A percentile compares a stretch with the other conserved stretches of the same genome.
These are phyloP conservation scores for Leptodontidium sp. DNA, from an alignment of 2,329 filamentous ascomycete genomes.

Conservation along the genomic window DNA sequence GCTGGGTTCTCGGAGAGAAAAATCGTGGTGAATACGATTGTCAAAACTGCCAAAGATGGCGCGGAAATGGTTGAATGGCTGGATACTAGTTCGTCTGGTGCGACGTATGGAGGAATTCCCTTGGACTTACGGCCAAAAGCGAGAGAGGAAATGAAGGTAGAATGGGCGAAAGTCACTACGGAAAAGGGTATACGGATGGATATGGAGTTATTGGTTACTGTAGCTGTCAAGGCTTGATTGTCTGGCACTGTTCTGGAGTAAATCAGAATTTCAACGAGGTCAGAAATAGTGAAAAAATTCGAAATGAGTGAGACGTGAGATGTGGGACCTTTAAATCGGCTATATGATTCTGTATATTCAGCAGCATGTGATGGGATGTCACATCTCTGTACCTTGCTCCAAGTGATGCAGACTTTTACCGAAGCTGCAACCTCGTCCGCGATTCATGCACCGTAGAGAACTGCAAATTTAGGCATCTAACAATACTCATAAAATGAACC, in stretches of 20 bases:
- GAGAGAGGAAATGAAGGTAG: conserved; percentile 26
- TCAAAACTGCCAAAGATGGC: conserved; percentile 24
- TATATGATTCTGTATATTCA: too few species aligned
- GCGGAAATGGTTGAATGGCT: conserved; percentile 27
- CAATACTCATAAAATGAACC: background rate
- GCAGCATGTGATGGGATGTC: too few species aligned
- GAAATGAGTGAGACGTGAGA: background rate
- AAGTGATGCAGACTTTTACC: background rate
- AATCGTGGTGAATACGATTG: conserved; percentile 24
- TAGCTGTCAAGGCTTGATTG: conserved; percentile 24
- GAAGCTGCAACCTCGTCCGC: background rate
- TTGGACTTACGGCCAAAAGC: conserved; percentile 21
- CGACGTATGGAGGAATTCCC: conserved; percentile 28
- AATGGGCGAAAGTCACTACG: conserved; percentile 26
- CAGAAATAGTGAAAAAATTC: too few species aligned
- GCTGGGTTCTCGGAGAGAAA: conserved; percentile 17
- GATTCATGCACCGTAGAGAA: background rate
- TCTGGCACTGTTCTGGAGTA: too few species aligned
- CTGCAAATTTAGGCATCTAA: background rate
- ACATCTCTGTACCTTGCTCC: too few species aligned
- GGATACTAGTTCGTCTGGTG: conserved; percentile 28
- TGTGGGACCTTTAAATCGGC: too few species aligned
- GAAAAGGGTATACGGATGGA: conserved; percentile 28
- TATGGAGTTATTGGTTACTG: conserved; percentile 31
- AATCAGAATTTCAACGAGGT: background rate